Base-by-base conservation (phyloP, 441 rosid species). In the Corymbia citriodora region DNA sequence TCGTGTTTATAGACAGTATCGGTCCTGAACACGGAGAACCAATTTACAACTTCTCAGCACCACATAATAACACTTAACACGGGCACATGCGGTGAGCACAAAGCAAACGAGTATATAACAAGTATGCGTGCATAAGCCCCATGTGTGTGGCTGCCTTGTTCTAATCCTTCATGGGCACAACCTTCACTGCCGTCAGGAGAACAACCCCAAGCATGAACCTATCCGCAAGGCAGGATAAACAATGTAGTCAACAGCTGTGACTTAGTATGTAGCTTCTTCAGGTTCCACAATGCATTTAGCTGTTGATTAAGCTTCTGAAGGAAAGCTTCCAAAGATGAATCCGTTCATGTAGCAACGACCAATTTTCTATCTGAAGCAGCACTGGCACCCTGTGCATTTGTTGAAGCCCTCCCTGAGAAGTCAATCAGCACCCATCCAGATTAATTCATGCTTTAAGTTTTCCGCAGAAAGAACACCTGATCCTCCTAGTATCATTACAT, bases 331-430 rank as follows among this genome's bases (percentile, higher is more conserved):
- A 4, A 74, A 13, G 31, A 81, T 25, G 86, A 49, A 21, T 83
- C 52, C 50, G 53, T 87, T 94, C 90, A 93, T 88, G 91, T n/a
- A 33, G 93, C 90, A 72, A 88, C 45, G 33, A 93, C 93, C 90
- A 91, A 63, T 40, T 91, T 94, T 91, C 91, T 91, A 88, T 91
- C 93, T 45, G 61, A 88, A 14, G 88, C 91, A 27, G 82, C 40
- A 50, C 89, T 88, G 90, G 91, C 91, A 27, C 79, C 88, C 72
- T 88, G 93, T 52, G 92, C 52, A 89, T 93, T 91, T 45, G 89
- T 49, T 55, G 92, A 88, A 12, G 90, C 88, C 92, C 87, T 93
- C 68, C 93, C 96, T 95, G 95, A 52, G 88, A 83, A 91, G 92
- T 36, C 87, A 89, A 63, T 79, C 89, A 81, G 86, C 53, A 48